Base-by-base conservation (phyloP, 83 land plant species). In the Thuja plicata region DNA sequence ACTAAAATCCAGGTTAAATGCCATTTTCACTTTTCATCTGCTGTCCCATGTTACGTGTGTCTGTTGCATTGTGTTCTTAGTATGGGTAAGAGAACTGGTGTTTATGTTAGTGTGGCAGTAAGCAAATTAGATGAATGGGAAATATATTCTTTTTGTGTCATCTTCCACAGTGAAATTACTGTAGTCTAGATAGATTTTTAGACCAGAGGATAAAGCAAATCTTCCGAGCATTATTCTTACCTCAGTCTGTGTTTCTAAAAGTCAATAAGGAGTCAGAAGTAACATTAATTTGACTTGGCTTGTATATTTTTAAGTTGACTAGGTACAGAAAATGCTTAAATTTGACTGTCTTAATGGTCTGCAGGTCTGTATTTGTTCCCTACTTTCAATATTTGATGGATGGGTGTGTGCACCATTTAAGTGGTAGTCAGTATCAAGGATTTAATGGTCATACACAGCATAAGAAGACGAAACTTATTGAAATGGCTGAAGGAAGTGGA, bases 301-400 rank as follows among this genome's bases (percentile, higher is more conserved):
- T 46, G 85, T 43, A 30, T 46, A 30, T 46, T 46, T n/a, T 9
- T 0, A 41, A 83, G 55, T 83, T 43, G 30, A n/a, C 10, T 13
- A 83, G 54, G 46, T 87, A 27, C 71, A 54, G 10, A 27, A 57
- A 87, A 38, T 60, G 88, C 83, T 8, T 50, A 88, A n/a, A 8
- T 88, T 50, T 87, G 13, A 87, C 50, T 48, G 35, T 21, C 46
- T 86, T 35, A 77, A 55, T 43, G 50, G 38, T 48, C 9, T 91
- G 89, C 96, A 98, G 99, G 88, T 96, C 99, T 40, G 87, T 97
- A 35, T 97, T 98, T 94, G 99, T 98, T 30, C 99, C 99, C 0
- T 98, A 98, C 89, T 98, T 96, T 88, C 95, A 95, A 74, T 97
- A 96, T 89, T 91, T 98, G 89, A 91, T 95, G 11, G 94, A 97